Percentiles rank a stretch among this genome's conserved stretches.
These are phyloP conservation scores for Leptoxyphium fumago DNA, from an alignment of 2,329 filamentous ascomycete species.

Conservation along the genomic window DNA sequence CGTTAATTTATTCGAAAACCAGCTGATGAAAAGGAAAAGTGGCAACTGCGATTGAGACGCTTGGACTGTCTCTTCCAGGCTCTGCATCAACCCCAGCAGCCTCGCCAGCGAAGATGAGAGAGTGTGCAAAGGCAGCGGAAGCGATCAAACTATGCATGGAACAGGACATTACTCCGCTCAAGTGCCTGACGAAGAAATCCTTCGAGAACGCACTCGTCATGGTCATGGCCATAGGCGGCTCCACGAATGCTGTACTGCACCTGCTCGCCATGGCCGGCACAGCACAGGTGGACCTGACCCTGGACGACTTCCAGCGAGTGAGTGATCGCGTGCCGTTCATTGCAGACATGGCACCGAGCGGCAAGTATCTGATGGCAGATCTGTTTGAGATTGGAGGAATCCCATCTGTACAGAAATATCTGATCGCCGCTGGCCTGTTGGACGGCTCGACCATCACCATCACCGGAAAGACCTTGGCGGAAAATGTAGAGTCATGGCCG, in stretches of 20 bases:
- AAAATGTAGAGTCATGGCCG: slow-evolving; percentile 67
- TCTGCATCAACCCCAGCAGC: slow-evolving; percentile 72
- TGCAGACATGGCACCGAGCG: slow-evolving; percentile 70
- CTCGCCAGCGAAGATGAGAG: slow-evolving; percentile 70
- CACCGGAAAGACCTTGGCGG: slow-evolving; percentile 67
- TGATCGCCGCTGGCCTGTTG: slow-evolving; percentile 60
- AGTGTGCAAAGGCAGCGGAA: slow-evolving; percentile 68
- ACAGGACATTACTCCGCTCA: slow-evolving; percentile 64
- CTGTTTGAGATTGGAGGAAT: slow-evolving; percentile 76
- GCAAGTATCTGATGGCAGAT: slow-evolving; percentile 77
- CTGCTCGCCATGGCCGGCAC: slow-evolving; percentile 83
- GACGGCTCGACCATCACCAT: slow-evolving; percentile 69
- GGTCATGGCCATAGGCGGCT: slow-evolving; percentile 84
- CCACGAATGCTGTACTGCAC: slow-evolving; percentile 78
- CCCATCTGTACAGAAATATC: slow-evolving; percentile 70
- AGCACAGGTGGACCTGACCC: slow-evolving; percentile 58
- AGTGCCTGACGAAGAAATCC: slow-evolving; percentile 62
- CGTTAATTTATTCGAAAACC: too few relatives aligned
- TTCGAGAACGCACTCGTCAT: slow-evolving; percentile 79
- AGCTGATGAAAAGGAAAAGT: slow-evolving; percentile 30
- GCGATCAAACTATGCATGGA: slow-evolving; percentile 70
- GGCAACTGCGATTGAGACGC: slow-evolving; percentile 79
- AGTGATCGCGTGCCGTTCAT: slow-evolving; percentile 75
- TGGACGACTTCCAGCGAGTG: slow-evolving; percentile 72
- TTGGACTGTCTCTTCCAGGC: slow-evolving; percentile 69